Evolutionary conservation across 768 basidiomycete genomes (phyloP), one percentile per base, ranked within the genome.

Genomic region (Pulveroboletus sp.): DNA sequence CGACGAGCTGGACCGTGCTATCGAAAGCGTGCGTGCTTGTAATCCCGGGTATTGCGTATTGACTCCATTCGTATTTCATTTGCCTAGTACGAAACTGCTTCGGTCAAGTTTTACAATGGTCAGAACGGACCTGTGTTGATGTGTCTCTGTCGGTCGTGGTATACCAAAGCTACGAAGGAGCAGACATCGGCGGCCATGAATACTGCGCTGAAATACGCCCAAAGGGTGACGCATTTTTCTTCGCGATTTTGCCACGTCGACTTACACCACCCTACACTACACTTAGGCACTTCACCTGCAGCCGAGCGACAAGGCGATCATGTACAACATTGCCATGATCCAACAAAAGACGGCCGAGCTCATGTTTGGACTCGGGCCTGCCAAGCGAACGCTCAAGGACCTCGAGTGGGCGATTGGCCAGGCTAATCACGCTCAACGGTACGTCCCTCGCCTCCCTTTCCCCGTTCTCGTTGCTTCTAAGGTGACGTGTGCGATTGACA

Each of bases 261-360:
- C 25, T 27, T 27, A 27, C 25, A 9, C 9, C 14, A 16, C 24
- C 25, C 9, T 27, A 27, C 25, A 9, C 9, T n/a, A 16, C 24
- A 5, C 10, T 5, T 54, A 97, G 94, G 94, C 94, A 2, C 73
- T 88, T 14, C 86, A 90, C 54, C 69, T 93, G 6, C 84, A 87
- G 55, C 93, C 94, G 0, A 79, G 75, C 47, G 97, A 99, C 72
- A 94, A 94, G 63, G 89, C 92, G 4, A 83, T 87, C 43, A 52
- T 92, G 36, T 98, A 94, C 71, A 98, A 99, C 67, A 90, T 97
- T 59, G 94, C 95, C 46, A 94, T 99, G 88, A 93, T 98, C 29
- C 86, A 94, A 67, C 97, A 99, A 65, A 97, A 97, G 68, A 85
- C 90, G 0, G 90, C 92, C 0, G 95, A 97, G 66, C 77, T 97